Conservation (phyloP, 106 monocot genomes). For the Agapanthus africanus region DNA sequence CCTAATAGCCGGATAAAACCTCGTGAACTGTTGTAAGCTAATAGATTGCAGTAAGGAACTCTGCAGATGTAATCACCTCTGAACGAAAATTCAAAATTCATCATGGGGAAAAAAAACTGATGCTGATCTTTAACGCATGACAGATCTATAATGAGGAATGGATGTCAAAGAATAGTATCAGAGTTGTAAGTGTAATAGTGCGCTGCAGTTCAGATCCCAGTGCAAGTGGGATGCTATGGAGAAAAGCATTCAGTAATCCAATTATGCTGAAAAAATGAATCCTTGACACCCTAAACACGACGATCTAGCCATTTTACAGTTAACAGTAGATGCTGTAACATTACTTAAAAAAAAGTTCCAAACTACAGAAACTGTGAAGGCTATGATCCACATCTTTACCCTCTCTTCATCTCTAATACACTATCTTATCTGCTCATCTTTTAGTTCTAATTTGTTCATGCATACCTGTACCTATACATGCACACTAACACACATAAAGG, state of each 20-base stretch:
- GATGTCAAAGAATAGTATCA: background rate
- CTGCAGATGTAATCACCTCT: constrained; percentile 77
- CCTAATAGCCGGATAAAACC: constrained; percentile 68
- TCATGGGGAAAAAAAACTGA: background rate
- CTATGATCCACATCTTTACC: too few species aligned
- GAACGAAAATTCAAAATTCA: constrained; percentile 7
- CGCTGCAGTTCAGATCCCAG: background rate
- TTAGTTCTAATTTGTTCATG: too few species aligned
- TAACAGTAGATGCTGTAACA: too few species aligned
- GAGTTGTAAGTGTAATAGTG: background rate
- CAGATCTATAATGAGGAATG: background rate
- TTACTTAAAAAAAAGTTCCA: too few species aligned
- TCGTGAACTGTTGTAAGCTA: constrained; percentile 77
- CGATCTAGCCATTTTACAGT: background rate
- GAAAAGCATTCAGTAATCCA: background rate
- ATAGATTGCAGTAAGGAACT: constrained; percentile 66
- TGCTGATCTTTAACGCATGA: background rate
- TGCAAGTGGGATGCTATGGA: background rate
- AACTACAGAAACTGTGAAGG: too few species aligned
- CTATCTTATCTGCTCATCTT: too few species aligned
- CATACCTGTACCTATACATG: too few species aligned
- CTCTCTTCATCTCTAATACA: too few species aligned
- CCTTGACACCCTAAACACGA: background rate
- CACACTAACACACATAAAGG: too few species aligned
- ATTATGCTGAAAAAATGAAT: background rate